A percentile compares a stretch with the other conserved stretches of the same genome.
Conservation (phyloP, 2,329 filamentous ascomycete species). For the Fusarium albidum region DNA sequence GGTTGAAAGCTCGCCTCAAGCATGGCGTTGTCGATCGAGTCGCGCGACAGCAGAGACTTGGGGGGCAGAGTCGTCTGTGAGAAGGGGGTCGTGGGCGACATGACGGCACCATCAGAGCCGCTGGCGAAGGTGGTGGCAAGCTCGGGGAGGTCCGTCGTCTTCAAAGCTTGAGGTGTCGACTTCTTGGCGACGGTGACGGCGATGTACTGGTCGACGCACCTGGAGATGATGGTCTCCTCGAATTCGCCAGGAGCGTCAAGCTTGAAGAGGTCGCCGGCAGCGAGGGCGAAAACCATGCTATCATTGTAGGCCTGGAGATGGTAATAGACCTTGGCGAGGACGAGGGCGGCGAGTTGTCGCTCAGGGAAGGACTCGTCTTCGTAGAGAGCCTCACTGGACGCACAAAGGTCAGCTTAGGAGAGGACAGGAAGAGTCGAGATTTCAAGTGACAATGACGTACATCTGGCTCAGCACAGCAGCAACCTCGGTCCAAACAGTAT, state of each 20-base stretch:
- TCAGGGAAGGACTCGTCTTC: conserved; percentile 96
- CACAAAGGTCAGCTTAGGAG: conserved; percentile 19
- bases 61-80: conserved; percentile 92
- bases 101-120: conserved; percentile 74
- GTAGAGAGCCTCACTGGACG: conserved; percentile 86
- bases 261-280: conserved; percentile 94
- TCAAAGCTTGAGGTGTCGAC: conserved; percentile 52
- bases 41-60: conserved; percentile 92
- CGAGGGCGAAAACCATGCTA: conserved; percentile 97
- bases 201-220: conserved; percentile 98
- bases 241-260: conserved; percentile 92
- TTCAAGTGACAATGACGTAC: conserved; percentile 57
- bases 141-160: conserved; percentile 65
- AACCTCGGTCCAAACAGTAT: conserved; percentile 97
- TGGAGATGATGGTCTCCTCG: conserved; percentile 98
- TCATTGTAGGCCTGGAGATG: conserved; percentile 99
- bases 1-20: conserved; percentile 67
- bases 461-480: conserved; percentile 92
- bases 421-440: not conserved
- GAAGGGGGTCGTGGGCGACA: conserved; percentile 93
- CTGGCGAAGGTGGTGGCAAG: conserved; percentile 82
- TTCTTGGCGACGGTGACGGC: conserved; percentile 69
- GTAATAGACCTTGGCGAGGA: conserved; percentile 98
- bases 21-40: conserved; percentile 71
- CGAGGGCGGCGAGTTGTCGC: conserved; percentile 90